A percentile compares a stretch with the other conserved stretches of the same genome.
Evolutionary conservation across 768 basidiomycete species (phyloP).

Genomic region (Naganishia vaughanmartiniae): DNA sequence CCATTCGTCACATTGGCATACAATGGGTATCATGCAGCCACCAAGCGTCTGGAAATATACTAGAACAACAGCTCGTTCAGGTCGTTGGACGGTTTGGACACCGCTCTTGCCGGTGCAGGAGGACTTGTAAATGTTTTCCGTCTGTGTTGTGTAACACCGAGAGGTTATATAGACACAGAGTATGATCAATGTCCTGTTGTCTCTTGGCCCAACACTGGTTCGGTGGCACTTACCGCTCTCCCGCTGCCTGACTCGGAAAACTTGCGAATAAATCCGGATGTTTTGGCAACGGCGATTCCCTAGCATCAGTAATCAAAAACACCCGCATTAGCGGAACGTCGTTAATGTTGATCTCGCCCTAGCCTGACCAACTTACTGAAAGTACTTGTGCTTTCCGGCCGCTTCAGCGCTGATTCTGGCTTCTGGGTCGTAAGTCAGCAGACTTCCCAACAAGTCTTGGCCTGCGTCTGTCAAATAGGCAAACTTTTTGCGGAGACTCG

Average conservation of each 20-base stretch:
- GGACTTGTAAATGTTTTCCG: conserved; percentile 14
- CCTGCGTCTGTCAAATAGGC: conserved; percentile 78
- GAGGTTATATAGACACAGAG: background rate
- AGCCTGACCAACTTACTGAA: conserved; percentile 60
- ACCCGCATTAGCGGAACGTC: background rate
- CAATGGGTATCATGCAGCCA: no score
- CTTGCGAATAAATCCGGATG: conserved; percentile 93
- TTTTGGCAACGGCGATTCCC: conserved; percentile 91
- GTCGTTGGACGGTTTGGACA: conserved; percentile 19
- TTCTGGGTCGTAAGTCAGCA: conserved; percentile 86
- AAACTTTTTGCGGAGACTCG: conserved; percentile 73
- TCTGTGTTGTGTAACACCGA: background rate
- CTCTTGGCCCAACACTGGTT: background rate
- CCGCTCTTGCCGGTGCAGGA: conserved; percentile 10
- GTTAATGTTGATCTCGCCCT: background rate
- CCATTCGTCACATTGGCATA: no score
- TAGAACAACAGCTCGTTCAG: conserved; percentile 16
- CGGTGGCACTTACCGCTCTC: conserved; percentile 62
- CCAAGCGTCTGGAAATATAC: background rate
- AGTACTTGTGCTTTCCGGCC: conserved; percentile 86
- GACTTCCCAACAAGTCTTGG: conserved; percentile 72
- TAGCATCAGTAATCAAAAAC: conserved; percentile 45
- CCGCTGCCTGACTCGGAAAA: conserved; percentile 92
- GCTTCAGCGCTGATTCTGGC: conserved; percentile 82
- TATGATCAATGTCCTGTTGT: background rate